Evolutionary conservation across 139 green algal species (phyloP).

Genomic region (Pleodorina starrii): DNA sequence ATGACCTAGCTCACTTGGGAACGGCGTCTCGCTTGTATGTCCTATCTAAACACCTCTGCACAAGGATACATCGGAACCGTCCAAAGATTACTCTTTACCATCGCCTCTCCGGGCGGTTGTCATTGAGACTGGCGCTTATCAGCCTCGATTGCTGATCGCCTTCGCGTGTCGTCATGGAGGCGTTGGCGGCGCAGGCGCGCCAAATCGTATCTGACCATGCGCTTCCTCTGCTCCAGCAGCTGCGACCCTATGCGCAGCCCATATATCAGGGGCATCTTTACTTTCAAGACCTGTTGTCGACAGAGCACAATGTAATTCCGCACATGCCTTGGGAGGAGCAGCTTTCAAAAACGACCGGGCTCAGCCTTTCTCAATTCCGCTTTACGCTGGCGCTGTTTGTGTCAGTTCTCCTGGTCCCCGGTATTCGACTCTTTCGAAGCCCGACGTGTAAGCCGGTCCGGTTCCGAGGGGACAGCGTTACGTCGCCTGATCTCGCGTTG

Average conservation of each 20-base stretch:
- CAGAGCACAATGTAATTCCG: conserved; percentile 19
- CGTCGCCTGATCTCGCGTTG: neutral
- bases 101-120: too few species aligned
- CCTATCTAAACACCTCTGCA: too few species aligned
- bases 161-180: conserved; percentile 23
- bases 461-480: neutral
- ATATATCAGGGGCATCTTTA: neutral
- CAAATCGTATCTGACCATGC: neutral
- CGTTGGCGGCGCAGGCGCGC: conserved; percentile 9
- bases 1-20: too few species aligned
- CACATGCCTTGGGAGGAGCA: conserved; percentile 19
- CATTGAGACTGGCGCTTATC: too few species aligned
- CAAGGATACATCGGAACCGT: too few species aligned
- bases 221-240: neutral
- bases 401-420: conserved; percentile 54
- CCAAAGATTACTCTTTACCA: too few species aligned
- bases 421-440: conserved; percentile 55
- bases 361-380: conserved; percentile 57
- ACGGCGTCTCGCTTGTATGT: too few species aligned
- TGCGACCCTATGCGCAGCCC: neutral
- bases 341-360: neutral
- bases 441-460: conserved; percentile 59
- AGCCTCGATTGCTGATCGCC: too few species aligned
- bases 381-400: conserved; percentile 72
- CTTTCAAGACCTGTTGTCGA: neutral